These are phyloP conservation scores for Kodamaea nitidulidarum DNA, from an alignment of 805 yeast genomes.

Conservation along the genomic window DNA sequence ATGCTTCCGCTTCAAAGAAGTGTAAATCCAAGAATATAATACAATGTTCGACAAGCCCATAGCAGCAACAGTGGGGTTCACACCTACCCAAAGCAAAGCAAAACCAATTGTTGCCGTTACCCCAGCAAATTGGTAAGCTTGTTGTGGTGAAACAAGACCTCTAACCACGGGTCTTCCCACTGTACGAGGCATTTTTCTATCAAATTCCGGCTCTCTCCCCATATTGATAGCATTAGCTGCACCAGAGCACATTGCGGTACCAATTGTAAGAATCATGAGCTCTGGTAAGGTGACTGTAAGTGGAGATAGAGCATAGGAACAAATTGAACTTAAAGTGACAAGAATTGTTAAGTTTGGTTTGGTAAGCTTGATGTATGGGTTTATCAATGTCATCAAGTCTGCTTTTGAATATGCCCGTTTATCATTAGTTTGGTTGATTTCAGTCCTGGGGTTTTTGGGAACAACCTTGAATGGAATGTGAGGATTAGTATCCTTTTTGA, in stretches of 20 bases:
- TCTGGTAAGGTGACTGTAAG: slow-evolving; percentile 68
- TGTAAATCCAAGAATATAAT: slow-evolving; percentile 85
- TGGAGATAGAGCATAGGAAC: slow-evolving; percentile 92
- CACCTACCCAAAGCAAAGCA: slow-evolving; percentile 66
- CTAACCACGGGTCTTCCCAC: slow-evolving; percentile 85
- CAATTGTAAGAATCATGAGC: slow-evolving; percentile 68
- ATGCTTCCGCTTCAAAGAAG: slow-evolving; percentile 79
- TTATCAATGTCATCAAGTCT: slow-evolving; percentile 36
- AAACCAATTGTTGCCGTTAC: slow-evolving; percentile 70
- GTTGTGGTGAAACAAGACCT: slow-evolving; percentile 67
- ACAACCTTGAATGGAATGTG: slow-evolving; percentile 59
- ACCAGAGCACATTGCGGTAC: slow-evolving; percentile 85
- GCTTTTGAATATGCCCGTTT: slow-evolving; percentile 11
- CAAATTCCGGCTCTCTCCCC: slow-evolving; percentile 94
- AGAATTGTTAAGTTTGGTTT: slow-evolving; percentile 86
- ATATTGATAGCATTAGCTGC: slow-evolving; percentile 96
- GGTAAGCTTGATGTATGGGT: slow-evolving; percentile 74
- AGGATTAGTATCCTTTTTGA: background rate
- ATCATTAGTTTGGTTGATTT: background rate
- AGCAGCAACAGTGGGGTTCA: slow-evolving; percentile 76
- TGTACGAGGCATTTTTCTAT: slow-evolving; percentile 82
- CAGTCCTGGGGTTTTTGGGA: slow-evolving; percentile 24
- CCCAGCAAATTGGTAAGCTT: slow-evolving; percentile 81
- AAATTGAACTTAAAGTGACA: slow-evolving; percentile 86
- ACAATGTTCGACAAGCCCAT: slow-evolving; percentile 79